A percentile compares a stretch with the other conserved stretches of the same genome.
Evolutionary conservation across 257 asterid genomes (phyloP).

Genomic region (Przewalskia tangutica): DNA sequence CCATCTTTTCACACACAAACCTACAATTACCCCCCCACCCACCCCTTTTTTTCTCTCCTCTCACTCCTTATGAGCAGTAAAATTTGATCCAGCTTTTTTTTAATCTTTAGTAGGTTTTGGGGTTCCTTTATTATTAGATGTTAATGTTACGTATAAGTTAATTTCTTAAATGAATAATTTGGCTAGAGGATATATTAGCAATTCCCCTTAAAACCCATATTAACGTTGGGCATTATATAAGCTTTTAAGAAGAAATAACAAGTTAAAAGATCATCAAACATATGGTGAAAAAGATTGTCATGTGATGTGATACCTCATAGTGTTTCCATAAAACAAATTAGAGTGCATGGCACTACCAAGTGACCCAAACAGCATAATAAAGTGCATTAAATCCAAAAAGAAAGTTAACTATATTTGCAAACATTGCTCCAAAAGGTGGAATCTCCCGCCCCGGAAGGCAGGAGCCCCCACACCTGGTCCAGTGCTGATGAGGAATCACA

Average conservation of each 20-base stretch:
- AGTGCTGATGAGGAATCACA: too few relatives aligned
- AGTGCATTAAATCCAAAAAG: neutral
- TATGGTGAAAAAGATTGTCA: neutral
- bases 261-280: neutral
- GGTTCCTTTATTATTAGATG: neutral
- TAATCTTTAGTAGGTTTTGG: too few relatives aligned
- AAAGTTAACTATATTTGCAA: too few relatives aligned
- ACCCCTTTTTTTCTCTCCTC: neutral
- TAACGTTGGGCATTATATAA: too few relatives aligned
- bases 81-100: neutral
- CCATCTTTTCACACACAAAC: neutral
- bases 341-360: neutral
- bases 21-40: too few relatives aligned
- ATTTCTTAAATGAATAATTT: neutral
- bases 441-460: too few relatives aligned
- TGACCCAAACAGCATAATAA: neutral
- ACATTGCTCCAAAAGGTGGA: too few relatives aligned
- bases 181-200: neutral
- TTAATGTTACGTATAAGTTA: neutral
- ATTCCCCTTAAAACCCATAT: neutral
- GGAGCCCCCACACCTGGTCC: too few relatives aligned
- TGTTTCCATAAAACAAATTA: neutral
- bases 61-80: neutral
- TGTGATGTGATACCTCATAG: neutral
- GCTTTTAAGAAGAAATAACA: neutral